Evolutionary conservation across 768 basidiomycete genomes (phyloP), one percentile per base, ranked within the genome.

Genomic region (Podaxis sp.): DNA sequence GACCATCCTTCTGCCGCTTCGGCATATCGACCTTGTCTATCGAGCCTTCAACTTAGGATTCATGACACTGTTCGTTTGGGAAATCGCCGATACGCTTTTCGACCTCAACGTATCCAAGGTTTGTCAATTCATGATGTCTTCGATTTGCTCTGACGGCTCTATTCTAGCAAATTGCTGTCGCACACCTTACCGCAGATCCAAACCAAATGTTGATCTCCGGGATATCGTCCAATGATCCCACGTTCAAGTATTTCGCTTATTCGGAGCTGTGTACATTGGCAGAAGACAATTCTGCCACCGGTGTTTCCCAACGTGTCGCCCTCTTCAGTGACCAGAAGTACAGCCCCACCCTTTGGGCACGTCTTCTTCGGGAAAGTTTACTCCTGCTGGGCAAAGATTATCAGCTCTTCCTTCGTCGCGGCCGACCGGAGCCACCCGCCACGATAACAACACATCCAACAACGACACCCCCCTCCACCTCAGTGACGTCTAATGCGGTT

Each of bases 321-420:
- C 69, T 92, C 0, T 92, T 91, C 67, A 80, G 80, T 0, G 90
- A 92, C 66, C 87, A 89, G 68, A 89, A 88, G 66, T 83, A 84
- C 56, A 78, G 75, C 7, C 87, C 86, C 0, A 84, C 76, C 56
- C 73, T 90, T 8, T 93, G 92, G 91, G 77, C 76, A 20, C 78
- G 78, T 1, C 74, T 92, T 36, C 77, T 77, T 7, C 81, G 89
- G 3, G 84, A 87, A 59, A 78, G 82, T 7, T 78, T 94, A 2
- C 68, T 89, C 10, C 70, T 82, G 6, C 77, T 93, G 1, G 91
- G 89, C 8, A 70, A 75, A 1, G 90, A 94, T 71, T 92, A 92
- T 64, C 89, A 89, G 66, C 75, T 78, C 0, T 76, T 93, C 53
- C 74, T 89, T 2, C 79, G 84, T 0, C 77, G 84, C n/a, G 91